Percentiles rank a stretch among this genome's conserved stretches.
These are phyloP conservation scores for Solidago caesia DNA, from an alignment of 129 eudicot genomes.

Conservation along the genomic window DNA sequence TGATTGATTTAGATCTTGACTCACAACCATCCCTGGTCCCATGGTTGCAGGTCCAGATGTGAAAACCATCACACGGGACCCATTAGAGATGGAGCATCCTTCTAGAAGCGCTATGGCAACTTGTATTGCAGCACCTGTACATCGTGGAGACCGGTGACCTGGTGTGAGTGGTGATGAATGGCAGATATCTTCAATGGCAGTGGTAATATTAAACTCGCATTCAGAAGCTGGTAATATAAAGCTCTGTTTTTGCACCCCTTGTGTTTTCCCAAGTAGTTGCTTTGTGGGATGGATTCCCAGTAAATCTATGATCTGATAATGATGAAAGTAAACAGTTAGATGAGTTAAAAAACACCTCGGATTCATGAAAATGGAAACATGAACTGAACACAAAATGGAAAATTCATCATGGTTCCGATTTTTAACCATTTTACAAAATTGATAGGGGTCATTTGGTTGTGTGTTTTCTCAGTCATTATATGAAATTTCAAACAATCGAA, in stretches of 20 bases:
- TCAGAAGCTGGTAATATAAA: slow-evolving; percentile 75
- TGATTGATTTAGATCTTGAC: slow-evolving; percentile 49
- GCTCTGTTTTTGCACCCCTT: slow-evolving; percentile 53
- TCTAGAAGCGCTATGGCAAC: slow-evolving; percentile 85
- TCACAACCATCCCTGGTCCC: slow-evolving; percentile 86
- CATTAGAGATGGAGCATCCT: slow-evolving; percentile 57
- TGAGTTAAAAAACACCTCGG: background rate
- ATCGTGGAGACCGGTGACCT: slow-evolving; percentile 80
- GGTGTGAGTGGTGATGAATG: slow-evolving; percentile 45
- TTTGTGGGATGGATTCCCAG: slow-evolving; percentile 57
- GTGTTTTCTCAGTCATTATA: background rate
- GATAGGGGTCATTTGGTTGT: background rate
- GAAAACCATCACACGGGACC: slow-evolving; percentile 89
- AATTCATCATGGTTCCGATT: background rate
- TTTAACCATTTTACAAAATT: background rate
- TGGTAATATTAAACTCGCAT: slow-evolving; percentile 73
- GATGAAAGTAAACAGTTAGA: slow-evolving; percentile 7
- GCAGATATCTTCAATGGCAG: slow-evolving; percentile 82
- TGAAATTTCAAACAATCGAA: background rate
- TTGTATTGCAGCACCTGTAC: slow-evolving; percentile 76
- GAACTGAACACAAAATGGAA: background rate
- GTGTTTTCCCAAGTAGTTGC: slow-evolving; percentile 61
- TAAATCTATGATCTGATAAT: slow-evolving; percentile 61
- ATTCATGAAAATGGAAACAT: background rate
- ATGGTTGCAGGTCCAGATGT: slow-evolving; percentile 94